A percentile compares a stretch with the other conserved stretches of the same genome.
Conservation (phyloP, 352 stramenopile genomes). For the Poterioochromonas sp. region DNA sequence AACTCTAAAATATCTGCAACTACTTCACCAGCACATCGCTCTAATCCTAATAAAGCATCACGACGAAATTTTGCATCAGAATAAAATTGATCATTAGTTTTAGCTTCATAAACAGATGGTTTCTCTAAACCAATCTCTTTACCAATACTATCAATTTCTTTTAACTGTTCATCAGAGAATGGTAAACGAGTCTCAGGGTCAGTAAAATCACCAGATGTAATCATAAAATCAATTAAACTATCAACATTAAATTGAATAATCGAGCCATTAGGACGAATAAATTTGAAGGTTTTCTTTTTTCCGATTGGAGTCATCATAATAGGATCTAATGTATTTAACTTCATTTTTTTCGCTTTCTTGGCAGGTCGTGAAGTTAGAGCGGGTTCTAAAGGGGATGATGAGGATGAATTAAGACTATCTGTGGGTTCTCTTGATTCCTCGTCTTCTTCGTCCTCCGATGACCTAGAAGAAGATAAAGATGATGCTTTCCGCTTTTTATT, state of each 20-base stretch:
- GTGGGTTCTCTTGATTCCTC: conserved; percentile 1
- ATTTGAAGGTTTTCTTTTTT: conserved; percentile 62
- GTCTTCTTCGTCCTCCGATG: too few species aligned
- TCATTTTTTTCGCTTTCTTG: conserved; percentile 26
- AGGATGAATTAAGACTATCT: neutral
- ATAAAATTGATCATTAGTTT: conserved; percentile 1
- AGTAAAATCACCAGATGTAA: conserved; percentile 70
- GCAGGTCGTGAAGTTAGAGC: neutral
- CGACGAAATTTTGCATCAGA: conserved; percentile 13
- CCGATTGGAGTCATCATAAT: conserved; percentile 71
- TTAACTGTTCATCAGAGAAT: conserved; percentile 67
- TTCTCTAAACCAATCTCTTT: conserved; percentile 45
- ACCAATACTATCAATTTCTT: conserved; percentile 55
- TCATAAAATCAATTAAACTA: conserved; percentile 69
- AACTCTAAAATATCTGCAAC: conserved; percentile 71
- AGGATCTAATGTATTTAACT: conserved; percentile 59
- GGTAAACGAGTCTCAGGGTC: conserved; percentile 71
- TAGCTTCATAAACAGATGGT: conserved; percentile 40
- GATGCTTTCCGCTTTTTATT: too few species aligned
- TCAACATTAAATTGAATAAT: conserved; percentile 72
- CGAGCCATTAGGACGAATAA: conserved; percentile 64
- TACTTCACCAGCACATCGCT: conserved; percentile 69
- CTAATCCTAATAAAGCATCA: conserved; percentile 44
- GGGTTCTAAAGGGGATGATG: neutral
- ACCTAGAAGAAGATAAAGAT: too few species aligned